Evolutionary conservation across 179 eudicot genomes (phyloP), one percentile per base, ranked within the genome.

Genomic region (Vitellaria paradoxa): DNA sequence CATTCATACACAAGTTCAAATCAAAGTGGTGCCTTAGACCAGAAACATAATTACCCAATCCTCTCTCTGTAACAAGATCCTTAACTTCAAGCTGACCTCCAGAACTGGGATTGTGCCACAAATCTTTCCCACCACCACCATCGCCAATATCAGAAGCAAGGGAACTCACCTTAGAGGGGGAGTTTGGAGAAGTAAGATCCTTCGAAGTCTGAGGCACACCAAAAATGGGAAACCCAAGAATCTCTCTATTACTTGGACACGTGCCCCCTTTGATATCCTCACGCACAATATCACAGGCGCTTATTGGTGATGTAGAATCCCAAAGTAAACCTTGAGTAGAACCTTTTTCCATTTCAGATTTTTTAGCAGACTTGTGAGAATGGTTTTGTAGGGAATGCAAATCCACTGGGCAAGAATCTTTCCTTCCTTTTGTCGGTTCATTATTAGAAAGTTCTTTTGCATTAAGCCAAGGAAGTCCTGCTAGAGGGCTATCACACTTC

Each of bases 1-100:
- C 86, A 63, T 77, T 65, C 53, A 80, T 59, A 63, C 83, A 69
- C 70, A 84, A 76, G 73, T 87, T 87, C 72, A 87, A 79, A 78
- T 85, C 90, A 24, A 87, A 78, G 4, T 69, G 78, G 73, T 73
- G 76, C 55, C 79, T 84, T 17, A 65, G 21, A 24, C 69, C 76
- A 53, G 73, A 72, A 70, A 65, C 65, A 49, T 12, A 3, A 53
- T 60, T 62, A 56, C 71, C 64, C 57, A 59, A 2, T 61, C 73
- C 52, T 45, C 72, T 46, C 55, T 74, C 72, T 6, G 47, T 18
- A 74, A 69, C 77, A 62, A 50, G 53, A 26, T 73, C 77, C 20
- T 74, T 64, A 18, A 49, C 69, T 60, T 73, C 53, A 57, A 46
- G 62, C 55, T 59, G 76, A 30, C 4, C 42, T 37, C 50, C 30